Percentiles rank a stretch among this genome's conserved stretches.
Evolutionary conservation across 2,329 filamentous ascomycete genomes (phyloP).

Genomic region (Diaporthe vexans): DNA sequence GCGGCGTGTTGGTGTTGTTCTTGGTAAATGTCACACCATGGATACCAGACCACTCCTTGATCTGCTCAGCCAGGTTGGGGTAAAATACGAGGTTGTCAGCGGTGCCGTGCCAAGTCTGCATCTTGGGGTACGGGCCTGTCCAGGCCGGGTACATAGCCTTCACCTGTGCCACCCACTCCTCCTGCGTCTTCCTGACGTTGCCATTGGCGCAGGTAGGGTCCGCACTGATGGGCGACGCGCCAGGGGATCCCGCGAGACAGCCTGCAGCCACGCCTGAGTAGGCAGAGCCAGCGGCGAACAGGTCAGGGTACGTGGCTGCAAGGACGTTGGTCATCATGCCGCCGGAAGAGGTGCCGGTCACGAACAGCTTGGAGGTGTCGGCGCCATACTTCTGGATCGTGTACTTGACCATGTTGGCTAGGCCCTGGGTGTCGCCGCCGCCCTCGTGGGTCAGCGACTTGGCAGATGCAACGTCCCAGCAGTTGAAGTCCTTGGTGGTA

Average conservation of each 20-base stretch:
- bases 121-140: slow-evolving; percentile 48
- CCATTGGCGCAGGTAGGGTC: slow-evolving; percentile 48
- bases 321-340: slow-evolving; percentile 62
- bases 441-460: slow-evolving; percentile 61
- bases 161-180: slow-evolving; percentile 48
- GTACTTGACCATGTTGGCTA: slow-evolving; percentile 58
- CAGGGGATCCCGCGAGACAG: slow-evolving; percentile 51
- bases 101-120: slow-evolving; percentile 49
- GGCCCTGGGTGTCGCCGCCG: slow-evolving; percentile 64
- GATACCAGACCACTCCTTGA: slow-evolving; percentile 52
- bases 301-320: slow-evolving; percentile 59
- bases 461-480: slow-evolving; percentile 67
- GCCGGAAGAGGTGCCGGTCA: slow-evolving; percentile 58
- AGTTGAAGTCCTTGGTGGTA: slow-evolving; percentile 52
- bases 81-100: slow-evolving; percentile 48
- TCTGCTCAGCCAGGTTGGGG: slow-evolving; percentile 45
- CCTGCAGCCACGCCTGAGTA: slow-evolving; percentile 60
- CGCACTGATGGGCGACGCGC: slow-evolving; percentile 32
- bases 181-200: slow-evolving; percentile 45
- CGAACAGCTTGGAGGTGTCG: slow-evolving; percentile 57
- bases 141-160: slow-evolving; percentile 48
- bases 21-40: slow-evolving; percentile 45
- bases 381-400: slow-evolving; percentile 57
- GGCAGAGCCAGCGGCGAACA: slow-evolving; percentile 57
- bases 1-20: slow-evolving; percentile 47